These are phyloP conservation scores for Cystobasidiaceae sp. DNA, from an alignment of 1,284 basidiomycete genomes.

Conservation along the genomic window DNA sequence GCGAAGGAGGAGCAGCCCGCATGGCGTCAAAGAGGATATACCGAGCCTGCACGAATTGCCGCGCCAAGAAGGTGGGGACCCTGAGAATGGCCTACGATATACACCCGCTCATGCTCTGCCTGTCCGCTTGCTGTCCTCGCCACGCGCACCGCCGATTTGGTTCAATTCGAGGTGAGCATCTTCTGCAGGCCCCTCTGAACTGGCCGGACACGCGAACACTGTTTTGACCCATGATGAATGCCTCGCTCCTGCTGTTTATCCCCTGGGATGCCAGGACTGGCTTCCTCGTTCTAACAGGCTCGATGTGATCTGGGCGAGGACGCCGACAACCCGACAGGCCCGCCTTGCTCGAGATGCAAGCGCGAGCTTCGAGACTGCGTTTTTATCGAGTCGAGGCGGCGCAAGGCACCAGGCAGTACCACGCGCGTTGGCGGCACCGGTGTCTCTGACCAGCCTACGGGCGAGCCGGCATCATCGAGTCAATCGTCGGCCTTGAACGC, in stretches of 20 bases:
- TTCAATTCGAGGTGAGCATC: neutral
- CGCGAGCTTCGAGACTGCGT: neutral
- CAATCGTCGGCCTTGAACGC: neutral
- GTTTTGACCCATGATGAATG: neutral
- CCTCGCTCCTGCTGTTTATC: neutral
- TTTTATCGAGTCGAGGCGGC: neutral
- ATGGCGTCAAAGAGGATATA: neutral
- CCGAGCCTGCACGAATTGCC: neutral
- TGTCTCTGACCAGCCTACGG: no score
- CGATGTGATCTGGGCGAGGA: neutral
- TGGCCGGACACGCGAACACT: neutral
- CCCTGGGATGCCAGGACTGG: neutral
- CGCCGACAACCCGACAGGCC: neutral
- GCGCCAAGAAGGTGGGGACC: neutral
- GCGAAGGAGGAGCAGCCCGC: neutral
- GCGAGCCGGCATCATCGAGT: neutral
- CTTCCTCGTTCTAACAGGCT: neutral
- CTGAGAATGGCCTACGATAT: neutral
- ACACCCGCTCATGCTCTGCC: neutral
- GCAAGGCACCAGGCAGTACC: neutral
- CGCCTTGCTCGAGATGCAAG: neutral
- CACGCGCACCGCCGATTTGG: neutral
- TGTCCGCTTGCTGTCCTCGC: neutral
- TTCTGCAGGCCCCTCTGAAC: neutral
- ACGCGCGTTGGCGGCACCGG: no score